Percentiles rank a stretch among this genome's conserved stretches.
Conservation (phyloP, 2,329 filamentous ascomycete genomes). For the Aspergillus costaricaensis region DNA sequence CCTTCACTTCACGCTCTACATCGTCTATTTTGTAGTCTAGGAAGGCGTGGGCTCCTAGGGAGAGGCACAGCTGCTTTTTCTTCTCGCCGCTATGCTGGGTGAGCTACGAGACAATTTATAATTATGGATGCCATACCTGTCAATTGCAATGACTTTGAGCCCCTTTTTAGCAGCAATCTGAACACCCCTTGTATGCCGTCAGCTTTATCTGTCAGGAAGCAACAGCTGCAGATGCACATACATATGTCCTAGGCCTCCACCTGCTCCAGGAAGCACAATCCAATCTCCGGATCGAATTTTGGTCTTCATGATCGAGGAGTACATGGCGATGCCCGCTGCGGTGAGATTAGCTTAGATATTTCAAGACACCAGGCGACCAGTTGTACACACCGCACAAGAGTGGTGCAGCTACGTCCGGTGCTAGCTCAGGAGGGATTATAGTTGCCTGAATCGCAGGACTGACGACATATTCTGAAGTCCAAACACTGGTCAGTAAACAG, state of each 20-base stretch:
- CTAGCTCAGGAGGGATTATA: slow-evolving; percentile 35
- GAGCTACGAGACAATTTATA: background rate
- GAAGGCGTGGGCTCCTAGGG: slow-evolving; percentile 36
- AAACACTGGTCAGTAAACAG: background rate
- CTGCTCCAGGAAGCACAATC: slow-evolving; percentile 40
- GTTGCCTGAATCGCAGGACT: slow-evolving; percentile 40
- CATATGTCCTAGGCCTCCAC: slow-evolving; percentile 44
- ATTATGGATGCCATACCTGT: no score
- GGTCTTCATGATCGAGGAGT: slow-evolving; percentile 43
- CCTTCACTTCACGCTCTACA: slow-evolving; percentile 42
- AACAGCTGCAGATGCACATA: slow-evolving; percentile 15
- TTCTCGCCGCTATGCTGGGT: slow-evolving; percentile 30
- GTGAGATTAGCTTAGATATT: background rate
- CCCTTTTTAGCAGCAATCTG: slow-evolving; percentile 41
- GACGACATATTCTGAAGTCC: slow-evolving; percentile 35
- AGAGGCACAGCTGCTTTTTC: slow-evolving; percentile 37
- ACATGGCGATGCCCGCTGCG: slow-evolving; percentile 42
- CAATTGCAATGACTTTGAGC: slow-evolving; percentile 41
- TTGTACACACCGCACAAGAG: slow-evolving; percentile 38
- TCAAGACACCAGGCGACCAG: background rate
- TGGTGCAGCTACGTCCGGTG: slow-evolving; percentile 37
- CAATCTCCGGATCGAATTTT: slow-evolving; percentile 38
- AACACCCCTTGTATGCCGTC: slow-evolving; percentile 31
- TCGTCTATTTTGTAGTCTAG: slow-evolving; percentile 41
- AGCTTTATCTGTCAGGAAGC: background rate